These are phyloP conservation scores for Pythium sukuiense DNA, from an alignment of 352 stramenopile species.

Conservation along the genomic window DNA sequence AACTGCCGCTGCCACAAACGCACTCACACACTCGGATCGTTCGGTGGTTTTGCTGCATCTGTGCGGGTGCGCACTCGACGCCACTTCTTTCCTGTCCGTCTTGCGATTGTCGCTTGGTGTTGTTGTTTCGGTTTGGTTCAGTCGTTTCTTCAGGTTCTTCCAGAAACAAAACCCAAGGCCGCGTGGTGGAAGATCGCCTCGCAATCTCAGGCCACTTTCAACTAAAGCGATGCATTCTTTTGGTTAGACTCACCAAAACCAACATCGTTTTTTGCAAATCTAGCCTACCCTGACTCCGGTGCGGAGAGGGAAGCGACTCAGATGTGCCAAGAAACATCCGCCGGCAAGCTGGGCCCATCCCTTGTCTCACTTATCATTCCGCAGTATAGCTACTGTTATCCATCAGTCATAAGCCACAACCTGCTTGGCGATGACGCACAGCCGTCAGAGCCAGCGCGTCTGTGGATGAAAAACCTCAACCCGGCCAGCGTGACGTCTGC, in stretches of 20 bases:
- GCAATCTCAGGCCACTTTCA: background rate
- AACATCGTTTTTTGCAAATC: background rate
- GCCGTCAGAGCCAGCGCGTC: background rate
- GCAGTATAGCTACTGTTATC: background rate
- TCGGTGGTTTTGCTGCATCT: background rate
- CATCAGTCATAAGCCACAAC: background rate
- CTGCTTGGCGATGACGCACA: background rate
- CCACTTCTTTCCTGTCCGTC: background rate
- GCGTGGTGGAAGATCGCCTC: conserved; percentile 14
- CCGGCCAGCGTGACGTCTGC: background rate
- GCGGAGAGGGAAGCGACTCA: background rate
- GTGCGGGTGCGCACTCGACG: background rate
- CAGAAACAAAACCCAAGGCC: conserved; percentile 1
- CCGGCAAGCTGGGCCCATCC: background rate
- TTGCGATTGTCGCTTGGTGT: background rate
- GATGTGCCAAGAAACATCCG: conserved; percentile 1
- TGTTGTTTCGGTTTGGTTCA: background rate
- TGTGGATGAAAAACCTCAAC: background rate
- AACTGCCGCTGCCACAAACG: background rate
- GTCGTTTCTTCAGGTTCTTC: background rate
- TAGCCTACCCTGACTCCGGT: background rate
- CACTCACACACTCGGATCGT: background rate
- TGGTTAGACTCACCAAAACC: background rate
- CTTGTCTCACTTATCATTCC: background rate
- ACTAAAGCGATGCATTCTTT: background rate